These are phyloP conservation scores for Phialophora verrucosa DNA, from an alignment of 2,329 filamentous ascomycete species.

Conservation along the genomic window DNA sequence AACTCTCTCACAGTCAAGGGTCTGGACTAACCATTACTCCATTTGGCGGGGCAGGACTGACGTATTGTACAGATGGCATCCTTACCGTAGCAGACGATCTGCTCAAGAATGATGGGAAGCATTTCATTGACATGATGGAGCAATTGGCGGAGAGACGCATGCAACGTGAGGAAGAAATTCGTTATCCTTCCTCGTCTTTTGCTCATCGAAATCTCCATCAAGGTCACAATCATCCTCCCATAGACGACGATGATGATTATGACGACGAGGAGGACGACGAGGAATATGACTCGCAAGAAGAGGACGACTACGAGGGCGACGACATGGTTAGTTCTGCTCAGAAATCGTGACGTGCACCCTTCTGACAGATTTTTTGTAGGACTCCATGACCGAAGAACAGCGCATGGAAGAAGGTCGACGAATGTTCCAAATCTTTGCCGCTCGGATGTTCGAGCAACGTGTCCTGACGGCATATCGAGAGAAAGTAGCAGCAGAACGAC, in stretches of 20 bases:
- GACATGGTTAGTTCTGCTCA: slow-evolving; percentile 59
- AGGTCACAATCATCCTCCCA: slow-evolving; percentile 74
- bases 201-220: slow-evolving; percentile 66
- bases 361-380: slow-evolving; percentile 64
- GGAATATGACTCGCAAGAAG: slow-evolving; percentile 66
- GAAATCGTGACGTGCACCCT: slow-evolving; percentile 40
- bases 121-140: slow-evolving; percentile 99
- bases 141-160: slow-evolving; percentile 96
- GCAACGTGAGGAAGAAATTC: slow-evolving; percentile 92
- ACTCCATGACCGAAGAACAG: slow-evolving; percentile 96
- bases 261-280: slow-evolving; percentile 79
- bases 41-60: slow-evolving; percentile 22
- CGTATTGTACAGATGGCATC: slow-evolving; percentile 73
- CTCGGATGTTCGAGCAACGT: slow-evolving; percentile 97
- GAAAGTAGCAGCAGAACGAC: slow-evolving; percentile 91
- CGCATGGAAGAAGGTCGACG: slow-evolving; percentile 97
- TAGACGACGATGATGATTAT: slow-evolving; percentile 76
- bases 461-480: slow-evolving; percentile 97
- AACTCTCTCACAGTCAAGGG: slow-evolving; percentile 95
- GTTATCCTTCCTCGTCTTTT: slow-evolving; percentile 66
- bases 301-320: slow-evolving; percentile 69
- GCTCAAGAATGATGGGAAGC: slow-evolving; percentile 97
- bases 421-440: slow-evolving; percentile 99
- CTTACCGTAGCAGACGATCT: slow-evolving; percentile 98
- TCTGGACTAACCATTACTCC: slow-evolving; percentile 45